Evolutionary conservation across 2,329 filamentous ascomycete species (phyloP), one percentile per base, ranked within the genome.

Genomic region (Colletotrichum trifolii): DNA sequence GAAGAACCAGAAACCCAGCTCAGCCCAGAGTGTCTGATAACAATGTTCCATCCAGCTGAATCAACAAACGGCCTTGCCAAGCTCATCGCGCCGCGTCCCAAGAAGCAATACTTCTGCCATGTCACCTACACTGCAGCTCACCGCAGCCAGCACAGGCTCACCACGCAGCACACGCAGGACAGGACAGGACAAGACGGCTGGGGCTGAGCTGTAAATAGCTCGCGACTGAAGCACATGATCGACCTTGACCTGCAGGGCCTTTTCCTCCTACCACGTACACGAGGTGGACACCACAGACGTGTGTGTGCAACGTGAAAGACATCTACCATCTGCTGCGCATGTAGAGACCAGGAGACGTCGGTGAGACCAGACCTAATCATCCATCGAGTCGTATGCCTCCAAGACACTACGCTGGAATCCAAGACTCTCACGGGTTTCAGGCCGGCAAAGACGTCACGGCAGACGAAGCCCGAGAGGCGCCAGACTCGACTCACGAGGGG

Each of bases 21-120:
- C 46, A 35, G 17, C 8, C 46, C 12, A 15, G 33, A 39, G 10
- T 10, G 43, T 40, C 43, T 47, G 54, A 56, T 56, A 56, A 15
- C 42, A 64, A 25, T 64, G 42, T 60, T 42, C 58, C 46, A 55
- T 39, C 39, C 45, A 43, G 43, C 42, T 49, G 25, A 47, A 56
- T 48, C 50, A 43, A 35, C 46, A 64, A 64, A 65, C 62, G 50
- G 62, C 55, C n/a, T 61, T 56, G 58, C 62, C 62, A 65, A 65
- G 62, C 25, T 25, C 54, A 48, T 35, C 35, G 17, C 35, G 8
- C 34, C 13, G 25, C 11, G 2, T 42, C 47, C 50, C 49, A 64
- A 65, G 46, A 56, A 52, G 25, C 57, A 52, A 55, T 55, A 50
- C n/a, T 50, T 12, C 45, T 35, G 49, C 48, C 48, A 54, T 60